Conservation (phyloP, 768 basidiomycete species). For the Rhizopogon sp. region DNA sequence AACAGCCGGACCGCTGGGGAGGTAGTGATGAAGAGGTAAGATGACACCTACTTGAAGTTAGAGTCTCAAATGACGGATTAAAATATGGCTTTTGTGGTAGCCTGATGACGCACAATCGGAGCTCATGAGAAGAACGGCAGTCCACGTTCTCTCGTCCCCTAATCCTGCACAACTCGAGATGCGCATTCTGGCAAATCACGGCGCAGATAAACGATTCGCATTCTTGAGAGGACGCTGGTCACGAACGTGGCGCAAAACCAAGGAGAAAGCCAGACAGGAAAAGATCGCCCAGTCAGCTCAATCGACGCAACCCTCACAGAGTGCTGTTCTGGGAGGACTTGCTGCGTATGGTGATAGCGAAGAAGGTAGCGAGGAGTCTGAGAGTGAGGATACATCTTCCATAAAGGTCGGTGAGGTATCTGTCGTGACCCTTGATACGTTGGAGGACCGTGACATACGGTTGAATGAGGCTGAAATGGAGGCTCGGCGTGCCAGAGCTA, state of each 20-base stretch:
- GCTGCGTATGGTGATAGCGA: constrained; percentile 58
- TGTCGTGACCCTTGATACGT: neutral
- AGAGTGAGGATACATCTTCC: neutral
- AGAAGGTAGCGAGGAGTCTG: constrained; percentile 27
- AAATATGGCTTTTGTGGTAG: constrained; percentile 24
- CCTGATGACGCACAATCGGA: constrained; percentile 54
- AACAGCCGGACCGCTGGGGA: constrained; percentile 52
- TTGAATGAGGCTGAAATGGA: constrained; percentile 33
- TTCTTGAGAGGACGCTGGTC: constrained; percentile 80
- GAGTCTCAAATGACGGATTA: neutral
- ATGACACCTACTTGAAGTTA: neutral
- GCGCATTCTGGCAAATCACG: constrained; percentile 85
- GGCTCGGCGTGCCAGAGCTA: constrained; percentile 50
- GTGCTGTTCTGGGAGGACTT: constrained; percentile 43
- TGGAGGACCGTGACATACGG: neutral
- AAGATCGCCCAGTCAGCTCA: constrained; percentile 19
- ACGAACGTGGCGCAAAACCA: constrained; percentile 53
- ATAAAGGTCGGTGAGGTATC: neutral
- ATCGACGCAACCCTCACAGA: constrained; percentile 2
- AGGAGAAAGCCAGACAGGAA: constrained; percentile 37
- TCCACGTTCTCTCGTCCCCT: constrained; percentile 61
- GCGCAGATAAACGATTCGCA: constrained; percentile 70
- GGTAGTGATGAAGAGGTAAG: constrained; percentile 68
- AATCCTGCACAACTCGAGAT: constrained; percentile 83
- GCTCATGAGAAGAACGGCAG: constrained; percentile 73